phyloP scores from a whole-genome alignment of 2,329 filamentous ascomycete species.

The Epichloe gansuensis region DNA sequence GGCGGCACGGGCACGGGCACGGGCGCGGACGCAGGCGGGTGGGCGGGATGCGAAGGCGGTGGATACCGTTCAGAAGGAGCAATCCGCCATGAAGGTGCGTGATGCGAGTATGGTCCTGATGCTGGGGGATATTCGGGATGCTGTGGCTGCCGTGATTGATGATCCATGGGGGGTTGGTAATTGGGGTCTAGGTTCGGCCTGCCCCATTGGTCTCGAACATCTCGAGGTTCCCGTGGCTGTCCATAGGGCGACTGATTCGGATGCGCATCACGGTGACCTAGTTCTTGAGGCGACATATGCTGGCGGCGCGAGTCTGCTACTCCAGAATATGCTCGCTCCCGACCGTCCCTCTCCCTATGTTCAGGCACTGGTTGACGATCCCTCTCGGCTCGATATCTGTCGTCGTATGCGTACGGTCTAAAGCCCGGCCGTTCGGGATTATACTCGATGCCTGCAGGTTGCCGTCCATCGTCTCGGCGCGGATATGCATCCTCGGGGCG shows the following conservation, averaged over 20 bases:
- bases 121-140: conserved; percentile 36
- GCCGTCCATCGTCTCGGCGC: conserved; percentile 35
- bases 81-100: conserved; percentile 18
- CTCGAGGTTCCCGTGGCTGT: conserved; percentile 25
- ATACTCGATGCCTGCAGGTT: conserved; percentile 31
- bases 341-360: conserved; percentile 28
- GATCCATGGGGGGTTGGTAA: conserved; percentile 26
- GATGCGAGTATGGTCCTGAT: conserved; percentile 24
- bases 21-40: conserved; percentile 15
- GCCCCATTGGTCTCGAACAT: conserved; percentile 23
- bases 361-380: conserved; percentile 34
- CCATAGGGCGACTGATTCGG: conserved; percentile 33
- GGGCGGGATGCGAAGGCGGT: conserved; percentile 24
- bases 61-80: conserved; percentile 22
- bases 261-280: conserved; percentile 31
- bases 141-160: conserved; percentile 20
- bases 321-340: conserved; percentile 36
- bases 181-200: conserved; percentile 14
- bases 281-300: conserved; percentile 22
- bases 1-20: conserved; percentile 20
- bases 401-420: conserved; percentile 36
- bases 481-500: conserved; percentile 31
- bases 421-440: conserved; percentile 36
- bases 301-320: conserved; percentile 30
- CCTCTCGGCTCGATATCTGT: conserved; percentile 37